Conservation (phyloP, 495 filamentous ascomycete genomes). For the Aspergillus affinis region DNA sequence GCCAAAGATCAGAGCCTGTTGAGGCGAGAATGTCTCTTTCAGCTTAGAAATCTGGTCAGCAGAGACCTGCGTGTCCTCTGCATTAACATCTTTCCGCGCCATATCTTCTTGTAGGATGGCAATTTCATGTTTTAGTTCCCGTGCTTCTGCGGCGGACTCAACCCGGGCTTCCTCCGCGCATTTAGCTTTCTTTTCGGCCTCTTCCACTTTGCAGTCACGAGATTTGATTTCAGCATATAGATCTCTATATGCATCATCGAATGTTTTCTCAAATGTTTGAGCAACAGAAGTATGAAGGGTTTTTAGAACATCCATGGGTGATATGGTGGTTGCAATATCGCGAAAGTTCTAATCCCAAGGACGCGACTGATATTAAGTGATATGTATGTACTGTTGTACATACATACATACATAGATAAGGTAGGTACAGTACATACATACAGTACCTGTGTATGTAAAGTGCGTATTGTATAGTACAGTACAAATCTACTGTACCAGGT, state of each 20-base stretch:
- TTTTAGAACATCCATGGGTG: constrained; percentile 39
- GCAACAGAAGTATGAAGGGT: constrained; percentile 35
- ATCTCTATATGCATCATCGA: constrained; percentile 32
- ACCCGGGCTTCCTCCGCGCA: constrained; percentile 24
- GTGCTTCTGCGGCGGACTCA: constrained; percentile 20
- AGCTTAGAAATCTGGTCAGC: constrained; percentile 16
- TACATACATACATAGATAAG: no score
- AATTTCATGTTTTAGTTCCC: constrained; percentile 29
- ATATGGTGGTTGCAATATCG: not conserved
- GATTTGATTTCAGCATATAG: constrained; percentile 26
- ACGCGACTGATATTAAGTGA: no score
- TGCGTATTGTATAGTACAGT: no score
- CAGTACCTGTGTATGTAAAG: no score
- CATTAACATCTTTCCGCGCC: constrained; percentile 15
- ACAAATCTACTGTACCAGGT: no score
- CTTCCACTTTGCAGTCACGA: constrained; percentile 22
- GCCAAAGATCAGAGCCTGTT: constrained; percentile 19
- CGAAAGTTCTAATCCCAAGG: no score
- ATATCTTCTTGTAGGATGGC: constrained; percentile 26
- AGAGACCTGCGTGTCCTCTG: constrained; percentile 14
- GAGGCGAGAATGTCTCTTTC: constrained; percentile 31
- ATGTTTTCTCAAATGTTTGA: constrained; percentile 29
- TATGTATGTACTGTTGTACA: no score
- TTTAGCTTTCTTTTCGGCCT: constrained; percentile 23
- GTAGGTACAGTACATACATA: no score